Conservation (phyloP, 192 early-diverging fungal species). For the Backusella psychrophila region DNA sequence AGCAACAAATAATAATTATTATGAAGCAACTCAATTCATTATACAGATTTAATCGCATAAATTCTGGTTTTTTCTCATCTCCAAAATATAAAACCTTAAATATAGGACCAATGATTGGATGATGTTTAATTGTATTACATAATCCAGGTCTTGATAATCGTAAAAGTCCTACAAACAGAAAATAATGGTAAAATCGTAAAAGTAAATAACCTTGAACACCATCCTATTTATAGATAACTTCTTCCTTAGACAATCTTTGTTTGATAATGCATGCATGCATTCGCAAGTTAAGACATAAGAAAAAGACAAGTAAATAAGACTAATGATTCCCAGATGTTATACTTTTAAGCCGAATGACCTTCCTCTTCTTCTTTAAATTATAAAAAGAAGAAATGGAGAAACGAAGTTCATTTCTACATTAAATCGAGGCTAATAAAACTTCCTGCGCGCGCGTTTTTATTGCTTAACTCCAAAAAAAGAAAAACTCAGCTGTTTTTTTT, state of each 20-base stretch:
- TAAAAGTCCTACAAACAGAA: not conserved
- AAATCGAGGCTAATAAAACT: not conserved
- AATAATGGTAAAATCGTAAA: not conserved
- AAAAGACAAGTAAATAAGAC: not conserved
- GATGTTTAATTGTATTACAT: not conserved
- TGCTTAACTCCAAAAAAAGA: not conserved
- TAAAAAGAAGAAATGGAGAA: not conserved
- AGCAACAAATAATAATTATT: not conserved
- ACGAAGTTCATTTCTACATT: not conserved
- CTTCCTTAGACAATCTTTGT: not conserved
- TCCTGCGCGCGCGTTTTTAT: not conserved
- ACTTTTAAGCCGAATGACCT: not conserved
- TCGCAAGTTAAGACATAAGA: not conserved
- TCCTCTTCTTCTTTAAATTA: not conserved
- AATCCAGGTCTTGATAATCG: not conserved
- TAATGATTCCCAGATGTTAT: not conserved
- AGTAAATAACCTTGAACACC: not conserved
- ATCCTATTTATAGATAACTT: not conserved
- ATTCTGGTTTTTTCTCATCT: not conserved
- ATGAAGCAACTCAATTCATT: not conserved
- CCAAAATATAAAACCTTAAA: not conserved
- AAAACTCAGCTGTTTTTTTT: not conserved
- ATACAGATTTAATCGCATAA: not conserved
- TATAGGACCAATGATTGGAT: not conserved
- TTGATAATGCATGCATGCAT: not conserved